phyloP scores from a whole-genome alignment of 2,329 filamentous ascomycete genomes.

The Aspergillus hortae region DNA sequence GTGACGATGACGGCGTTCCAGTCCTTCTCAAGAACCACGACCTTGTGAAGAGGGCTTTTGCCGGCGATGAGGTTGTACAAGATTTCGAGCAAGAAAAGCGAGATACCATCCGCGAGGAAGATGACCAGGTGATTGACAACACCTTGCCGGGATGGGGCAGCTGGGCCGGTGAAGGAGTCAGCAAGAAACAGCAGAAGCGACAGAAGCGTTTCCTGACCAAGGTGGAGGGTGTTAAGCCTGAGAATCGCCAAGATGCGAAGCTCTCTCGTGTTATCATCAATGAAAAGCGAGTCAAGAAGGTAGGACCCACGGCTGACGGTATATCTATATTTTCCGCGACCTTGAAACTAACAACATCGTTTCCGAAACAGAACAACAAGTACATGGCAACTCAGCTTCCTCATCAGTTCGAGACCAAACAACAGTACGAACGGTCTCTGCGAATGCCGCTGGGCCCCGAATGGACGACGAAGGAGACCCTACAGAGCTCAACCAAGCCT shows the following conservation, averaged over 20 bases:
- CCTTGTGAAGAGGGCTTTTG: constrained; percentile 79
- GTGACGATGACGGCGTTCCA: constrained; percentile 39
- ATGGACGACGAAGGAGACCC: constrained; percentile 94
- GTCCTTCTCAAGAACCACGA: constrained; percentile 53
- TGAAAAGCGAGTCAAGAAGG: constrained; percentile 86
- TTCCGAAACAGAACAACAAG: constrained; percentile 63
- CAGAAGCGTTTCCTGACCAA: constrained; percentile 51
- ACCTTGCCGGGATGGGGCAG: constrained; percentile 92
- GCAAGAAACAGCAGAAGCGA: constrained; percentile 61
- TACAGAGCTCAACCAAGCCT: constrained; percentile 86
- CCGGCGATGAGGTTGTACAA: constrained; percentile 76
- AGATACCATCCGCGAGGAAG: constrained; percentile 68
- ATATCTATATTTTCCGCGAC: neutral
- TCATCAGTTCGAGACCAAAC: constrained; percentile 79
- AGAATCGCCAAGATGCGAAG: constrained; percentile 77
- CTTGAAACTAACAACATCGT: constrained; percentile 8
- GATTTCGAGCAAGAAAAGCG: constrained; percentile 81
- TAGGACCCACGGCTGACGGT: constrained; percentile 34
- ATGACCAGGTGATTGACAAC: constrained; percentile 75
- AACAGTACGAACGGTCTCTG: constrained; percentile 87
- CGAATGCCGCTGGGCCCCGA: constrained; percentile 86
- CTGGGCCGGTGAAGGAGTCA: constrained; percentile 83
- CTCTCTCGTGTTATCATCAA: constrained; percentile 84
- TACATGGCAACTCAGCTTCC: constrained; percentile 82
- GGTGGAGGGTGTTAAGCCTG: constrained; percentile 67